These are phyloP conservation scores for Blepharisma japonicum DNA, from an alignment of 73 alveolate genomes.

Conservation along the genomic window DNA sequence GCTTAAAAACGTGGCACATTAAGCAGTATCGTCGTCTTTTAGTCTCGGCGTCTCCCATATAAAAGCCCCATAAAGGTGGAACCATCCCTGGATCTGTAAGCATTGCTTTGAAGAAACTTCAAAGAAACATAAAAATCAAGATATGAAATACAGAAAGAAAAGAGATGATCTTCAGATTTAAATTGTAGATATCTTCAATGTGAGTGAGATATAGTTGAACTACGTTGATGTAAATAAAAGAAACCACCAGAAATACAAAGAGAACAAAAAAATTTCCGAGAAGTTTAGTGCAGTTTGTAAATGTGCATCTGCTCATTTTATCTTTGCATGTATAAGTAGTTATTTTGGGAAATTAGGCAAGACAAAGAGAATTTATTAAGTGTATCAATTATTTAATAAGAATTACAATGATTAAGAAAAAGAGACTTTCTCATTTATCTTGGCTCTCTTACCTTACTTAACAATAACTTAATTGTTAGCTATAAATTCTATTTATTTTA, in stretches of 20 bases:
- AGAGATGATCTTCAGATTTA: not conserved
- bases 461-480: too few species aligned
- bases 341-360: too few species aligned
- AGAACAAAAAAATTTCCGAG: constrained; percentile 30
- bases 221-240: constrained; percentile 22
- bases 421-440: too few species aligned
- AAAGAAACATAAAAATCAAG: constrained; percentile 65
- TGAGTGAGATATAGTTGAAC: constrained; percentile 1
- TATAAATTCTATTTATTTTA: too few species aligned
- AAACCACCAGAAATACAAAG: constrained; percentile 23
- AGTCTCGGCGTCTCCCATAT: constrained; percentile 85
- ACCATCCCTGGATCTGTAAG: constrained; percentile 96
- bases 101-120: constrained; percentile 86
- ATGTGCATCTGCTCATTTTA: constrained; percentile 3
- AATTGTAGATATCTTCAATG: not conserved
- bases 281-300: not conserved
- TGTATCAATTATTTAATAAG: too few species aligned
- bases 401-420: too few species aligned
- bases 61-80: constrained; percentile 95
- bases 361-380: too few species aligned
- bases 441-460: too few species aligned
- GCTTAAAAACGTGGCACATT: constrained; percentile 91
- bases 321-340: too few species aligned
- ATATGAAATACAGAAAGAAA: constrained; percentile 20
- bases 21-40: constrained; percentile 86